A percentile compares a stretch with the other conserved stretches of the same genome.
Evolutionary conservation across 1,284 basidiomycete genomes (phyloP).

Genomic region (Termitomyces sp.): DNA sequence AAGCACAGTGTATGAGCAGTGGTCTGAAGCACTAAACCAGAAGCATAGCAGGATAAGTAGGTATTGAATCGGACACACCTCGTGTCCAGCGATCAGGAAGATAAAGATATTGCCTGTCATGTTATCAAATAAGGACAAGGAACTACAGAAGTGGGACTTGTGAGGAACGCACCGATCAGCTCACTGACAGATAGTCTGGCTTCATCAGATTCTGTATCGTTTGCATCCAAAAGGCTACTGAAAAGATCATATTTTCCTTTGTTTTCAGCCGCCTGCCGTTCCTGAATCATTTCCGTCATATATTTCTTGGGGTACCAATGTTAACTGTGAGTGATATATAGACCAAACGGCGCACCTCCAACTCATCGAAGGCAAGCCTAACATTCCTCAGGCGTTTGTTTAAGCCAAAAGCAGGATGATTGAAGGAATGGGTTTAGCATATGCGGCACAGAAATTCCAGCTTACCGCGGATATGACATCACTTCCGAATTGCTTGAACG

Average conservation of each 20-base stretch:
- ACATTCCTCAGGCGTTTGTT: slow-evolving; percentile 34
- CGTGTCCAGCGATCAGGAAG: slow-evolving; percentile 57
- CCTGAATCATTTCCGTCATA: slow-evolving; percentile 51
- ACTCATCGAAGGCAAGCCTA: slow-evolving; percentile 40
- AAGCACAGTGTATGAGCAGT: slow-evolving; percentile 47
- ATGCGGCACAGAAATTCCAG: neutral
- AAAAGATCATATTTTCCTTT: slow-evolving; percentile 50
- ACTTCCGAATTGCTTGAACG: slow-evolving; percentile 25
- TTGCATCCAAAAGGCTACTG: slow-evolving; percentile 48
- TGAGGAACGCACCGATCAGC: slow-evolving; percentile 38
- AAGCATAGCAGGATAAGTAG: neutral
- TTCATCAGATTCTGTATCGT: slow-evolving; percentile 32
- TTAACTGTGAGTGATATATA: neutral
- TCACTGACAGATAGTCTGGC: slow-evolving; percentile 41
- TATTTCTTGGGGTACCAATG: slow-evolving; percentile 33
- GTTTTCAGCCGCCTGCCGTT: slow-evolving; percentile 30
- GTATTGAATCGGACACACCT: slow-evolving; percentile 29
- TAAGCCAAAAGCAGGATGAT: slow-evolving; percentile 33
- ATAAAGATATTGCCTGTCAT: slow-evolving; percentile 50
- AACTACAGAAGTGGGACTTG: neutral
- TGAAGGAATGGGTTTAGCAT: neutral
- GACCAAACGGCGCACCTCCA: slow-evolving; percentile 32
- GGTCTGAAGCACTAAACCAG: slow-evolving; percentile 16
- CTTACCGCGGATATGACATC: slow-evolving; percentile 27
- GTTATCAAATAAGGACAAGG: neutral